Conservation (phyloP, 306 rosid genomes). For the Sicyos baderoa region DNA sequence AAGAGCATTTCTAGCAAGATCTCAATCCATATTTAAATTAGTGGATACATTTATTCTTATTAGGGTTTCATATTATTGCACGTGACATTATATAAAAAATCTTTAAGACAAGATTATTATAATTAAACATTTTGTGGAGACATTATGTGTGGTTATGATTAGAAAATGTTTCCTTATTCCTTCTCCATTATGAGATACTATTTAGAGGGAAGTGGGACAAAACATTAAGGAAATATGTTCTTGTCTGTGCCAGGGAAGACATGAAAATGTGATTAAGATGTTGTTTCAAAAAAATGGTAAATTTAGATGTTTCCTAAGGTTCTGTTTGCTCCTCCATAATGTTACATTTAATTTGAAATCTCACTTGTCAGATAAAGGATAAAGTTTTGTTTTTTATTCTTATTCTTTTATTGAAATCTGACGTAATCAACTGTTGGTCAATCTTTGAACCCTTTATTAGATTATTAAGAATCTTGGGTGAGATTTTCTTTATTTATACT, state of each 20-base stretch:
- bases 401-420: neutral
- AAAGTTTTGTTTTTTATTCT: neutral
- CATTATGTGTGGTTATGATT: slow-evolving; percentile 10
- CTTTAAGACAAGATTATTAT: neutral
- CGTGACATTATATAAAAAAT: neutral
- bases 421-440: neutral
- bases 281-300: neutral
- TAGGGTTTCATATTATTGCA: neutral
- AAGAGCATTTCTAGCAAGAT: neutral
- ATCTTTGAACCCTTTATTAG: neutral
- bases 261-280: neutral
- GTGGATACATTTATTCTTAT: neutral
- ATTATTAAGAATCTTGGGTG: neutral
- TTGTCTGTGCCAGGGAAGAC: neutral
- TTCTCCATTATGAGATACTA: slow-evolving; percentile 13
- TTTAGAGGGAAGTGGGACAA: slow-evolving; percentile 11
- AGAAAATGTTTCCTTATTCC: slow-evolving; percentile 15
- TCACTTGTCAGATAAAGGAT: neutral
- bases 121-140: slow-evolving; percentile 7
- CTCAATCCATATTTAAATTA: neutral
- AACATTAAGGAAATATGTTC: slow-evolving; percentile 8
- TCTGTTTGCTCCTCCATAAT: neutral
- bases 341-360: neutral
- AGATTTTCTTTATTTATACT: too few species aligned
- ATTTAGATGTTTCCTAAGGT: neutral